Evolutionary conservation across 768 basidiomycete species (phyloP), one percentile per base, ranked within the genome.

Genomic region (Suillus tomentosus): DNA sequence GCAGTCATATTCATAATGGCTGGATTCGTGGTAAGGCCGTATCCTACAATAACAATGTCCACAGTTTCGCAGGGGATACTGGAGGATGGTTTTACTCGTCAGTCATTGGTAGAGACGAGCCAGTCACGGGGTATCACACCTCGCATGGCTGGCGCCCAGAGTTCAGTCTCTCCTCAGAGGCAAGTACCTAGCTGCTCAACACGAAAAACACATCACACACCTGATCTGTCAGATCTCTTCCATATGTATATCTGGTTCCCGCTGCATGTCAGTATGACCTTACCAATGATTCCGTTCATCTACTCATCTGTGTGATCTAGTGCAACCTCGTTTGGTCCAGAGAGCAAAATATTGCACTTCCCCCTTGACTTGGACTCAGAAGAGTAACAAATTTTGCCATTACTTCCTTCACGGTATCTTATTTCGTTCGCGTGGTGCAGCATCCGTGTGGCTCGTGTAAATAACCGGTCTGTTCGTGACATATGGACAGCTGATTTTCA

Each of bases 301-400:
- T 17, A 47, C 64, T 63, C 11, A 66, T 48, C 42, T 24, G 47
- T 61, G 40, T 57, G 62, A 62, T 69, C 27, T 65, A 89, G 87
- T 48, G 83, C 86, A 2, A 85, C 87, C 5, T 83, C 84, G 53
- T 82, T 86, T 64, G 87, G 87, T 24, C 79, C 85, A 43, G 72
- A 78, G 5, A 81, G 81, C 39, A 83, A 77, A 66, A 76, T 89
- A n/a, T 72, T 76, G 17, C 67, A 66, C 60, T 19, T 82, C 15
- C 77, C 87, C 15, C 78, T 84, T 50, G 80, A 84, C 67, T 69
- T 82, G 11, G 68, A 74, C 42, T 54, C 71, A 5, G 67, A 79
- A 51, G 79, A 79, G 85, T 84, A 66, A 27, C 65, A 79, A 62
- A 9, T n/a, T 31, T 27, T 0, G 11, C 56, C 57, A 24, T 63